Base-by-base conservation (phyloP, 2,329 filamentous ascomycete species). In the Phaeomoniella chlamydospora region DNA sequence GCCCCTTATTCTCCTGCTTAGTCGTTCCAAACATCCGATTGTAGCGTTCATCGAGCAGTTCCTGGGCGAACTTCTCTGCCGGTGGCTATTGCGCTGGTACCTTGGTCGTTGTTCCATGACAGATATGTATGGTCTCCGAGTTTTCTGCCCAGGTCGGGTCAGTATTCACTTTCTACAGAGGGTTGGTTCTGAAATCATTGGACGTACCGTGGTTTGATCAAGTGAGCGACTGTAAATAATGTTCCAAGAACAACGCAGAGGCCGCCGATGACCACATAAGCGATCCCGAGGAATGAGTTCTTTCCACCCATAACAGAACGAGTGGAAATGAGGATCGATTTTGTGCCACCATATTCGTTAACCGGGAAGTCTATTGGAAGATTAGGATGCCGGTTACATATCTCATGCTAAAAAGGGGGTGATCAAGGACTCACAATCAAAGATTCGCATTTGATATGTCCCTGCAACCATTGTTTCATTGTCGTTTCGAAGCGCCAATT, bases 71-170 rank as follows among this genome's bases (percentile, higher is more conserved):
- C 69, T 43, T 79, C 73, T 40, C 77, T 74, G 31, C 61, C 63
- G 2, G 64, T 64, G 15, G 64, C 54, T 13, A 67, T 70, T 40
- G 68, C 71, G 32, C 71, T 68, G 40, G 62, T 67, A 5, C 71
- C 65, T 41, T 72, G 64, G 32, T 81, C 77, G 42, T 76, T 80
- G 56, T 96, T 94, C 90, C 90, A 98, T 15, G 84, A 90, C 34
- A 98, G 71, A 56, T 98, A 96, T 5, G 86, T 94, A 59, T 96
- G 90, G 57, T 98, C 90, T 42, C 90, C 90, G 30, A 98, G 73
- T 80, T 96, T 98, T 52, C 90, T 88, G 46, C 35, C 44, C n/a
- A 14, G 5, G 18, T 42, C 30, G 38, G 38, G 22, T 6, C n/a
- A 34, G 30, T 34, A 33, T 34, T 15, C 33, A 35, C 13, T 3